Conservation (phyloP, 1,139 yeast genomes). For the Pichia sp. region DNA sequence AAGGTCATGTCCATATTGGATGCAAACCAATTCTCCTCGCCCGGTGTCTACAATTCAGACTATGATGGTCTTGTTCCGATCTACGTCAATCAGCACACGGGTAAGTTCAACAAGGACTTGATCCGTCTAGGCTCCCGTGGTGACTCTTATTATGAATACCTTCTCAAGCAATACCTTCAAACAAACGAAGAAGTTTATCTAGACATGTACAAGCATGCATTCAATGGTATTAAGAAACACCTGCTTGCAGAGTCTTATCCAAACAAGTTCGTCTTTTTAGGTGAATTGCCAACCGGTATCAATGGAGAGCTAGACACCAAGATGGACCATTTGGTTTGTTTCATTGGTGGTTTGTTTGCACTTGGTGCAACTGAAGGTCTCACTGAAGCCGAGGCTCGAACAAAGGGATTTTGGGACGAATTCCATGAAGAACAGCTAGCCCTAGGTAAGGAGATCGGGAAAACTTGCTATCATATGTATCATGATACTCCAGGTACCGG, state of each 20-base stretch:
- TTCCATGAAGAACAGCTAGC: constrained; percentile 53
- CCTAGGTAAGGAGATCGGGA: constrained; percentile 70
- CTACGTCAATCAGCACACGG: constrained; percentile 69
- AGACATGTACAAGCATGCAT: constrained; percentile 73
- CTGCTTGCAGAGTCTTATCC: constrained; percentile 61
- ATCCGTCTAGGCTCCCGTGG: constrained; percentile 89
- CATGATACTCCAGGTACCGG: constrained; percentile 66
- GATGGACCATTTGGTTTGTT: constrained; percentile 94
- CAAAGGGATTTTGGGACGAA: constrained; percentile 40
- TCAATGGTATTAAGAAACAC: constrained; percentile 67
- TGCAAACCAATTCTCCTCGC: constrained; percentile 20
- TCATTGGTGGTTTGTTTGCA: constrained; percentile 86
- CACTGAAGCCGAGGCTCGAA: constrained; percentile 48
- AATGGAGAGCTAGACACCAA: constrained; percentile 56
- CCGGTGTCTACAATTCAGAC: constrained; percentile 39
- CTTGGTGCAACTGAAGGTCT: constrained; percentile 84
- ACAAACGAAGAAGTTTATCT: constrained; percentile 68
- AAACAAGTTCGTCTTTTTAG: constrained; percentile 61
- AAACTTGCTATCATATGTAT: constrained; percentile 83
- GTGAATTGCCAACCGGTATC: constrained; percentile 73
- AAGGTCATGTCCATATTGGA: constrained; percentile 66
- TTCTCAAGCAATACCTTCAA: constrained; percentile 80
- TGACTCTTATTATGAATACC: constrained; percentile 88
- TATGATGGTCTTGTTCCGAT: constrained; percentile 80
- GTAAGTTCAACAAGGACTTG: constrained; percentile 56